Evolutionary conservation across 139 green algal species (phyloP), one percentile per base, ranked within the genome.

Genomic region (Micractinium conductrix): DNA sequence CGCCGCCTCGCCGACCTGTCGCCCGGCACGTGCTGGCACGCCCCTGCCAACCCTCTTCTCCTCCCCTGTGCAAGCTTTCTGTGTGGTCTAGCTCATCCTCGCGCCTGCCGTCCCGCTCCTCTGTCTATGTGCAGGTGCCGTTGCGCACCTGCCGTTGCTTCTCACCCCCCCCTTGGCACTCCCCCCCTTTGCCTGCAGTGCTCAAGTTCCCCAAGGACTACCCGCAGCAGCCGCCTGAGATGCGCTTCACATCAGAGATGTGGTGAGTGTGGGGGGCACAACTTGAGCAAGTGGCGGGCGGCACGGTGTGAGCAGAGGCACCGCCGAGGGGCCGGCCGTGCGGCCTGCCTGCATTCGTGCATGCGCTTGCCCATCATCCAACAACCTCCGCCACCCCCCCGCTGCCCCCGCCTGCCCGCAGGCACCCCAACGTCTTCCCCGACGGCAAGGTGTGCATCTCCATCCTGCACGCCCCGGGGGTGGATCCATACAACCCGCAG

Each of bases 371-470:
- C n/a, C n/a, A n/a, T n/a, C n/a, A n/a, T n/a, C n/a, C n/a, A n/a
- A 2, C 33, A 12, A 12, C 12, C 65, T 16, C 33, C 65, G 65
- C 12, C 33, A 44, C 68, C 37, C 16, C 68, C 21, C 68, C 4
- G 2, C 68, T 50, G 3, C 12, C 68, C 37, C 38, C 68, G 28
- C 2, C 9, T 19, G 22, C 2, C 2, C 90, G 76, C 93, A 97
- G 76, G 76, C 76, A 82, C 58, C 76, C 76, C 55, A 82, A 82
- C 40, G 96, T 99, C 63, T 99, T 99, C 87, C 88, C 93, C 4
- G 97, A 99, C 84, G 97, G 97, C 33, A 87, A 92, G 26, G 97
- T 99, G n/a, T 99, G 97, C 93, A 99, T 99, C 80, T 99, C 97
- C 63, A 99, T 99, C 82, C 91, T 99, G 75, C 97, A 99, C 88